phyloP scores from a whole-genome alignment of 2,329 filamentous ascomycete genomes.

The Huntiella bhutanensis region DNA sequence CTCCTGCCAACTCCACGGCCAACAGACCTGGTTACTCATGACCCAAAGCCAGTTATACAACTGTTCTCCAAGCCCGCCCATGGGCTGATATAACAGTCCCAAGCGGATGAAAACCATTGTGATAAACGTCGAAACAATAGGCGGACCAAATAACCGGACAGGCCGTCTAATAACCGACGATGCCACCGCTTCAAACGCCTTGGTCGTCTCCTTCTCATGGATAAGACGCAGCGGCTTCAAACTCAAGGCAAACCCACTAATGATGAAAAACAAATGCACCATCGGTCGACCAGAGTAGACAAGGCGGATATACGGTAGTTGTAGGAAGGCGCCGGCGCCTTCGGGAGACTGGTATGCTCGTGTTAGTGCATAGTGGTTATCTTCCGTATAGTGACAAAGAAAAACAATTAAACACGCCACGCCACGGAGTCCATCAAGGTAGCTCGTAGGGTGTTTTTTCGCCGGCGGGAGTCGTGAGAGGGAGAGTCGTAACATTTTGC shows the following conservation, averaged over 20 bases:
- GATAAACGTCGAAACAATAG: conserved; percentile 29
- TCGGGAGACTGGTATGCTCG: conserved; percentile 26
- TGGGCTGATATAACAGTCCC: conserved; percentile 3
- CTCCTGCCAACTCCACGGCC: conserved; percentile 13
- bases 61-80: conserved; percentile 18
- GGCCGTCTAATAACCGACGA: conserved; percentile 33
- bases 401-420: conserved; percentile 36
- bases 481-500: too few species aligned
- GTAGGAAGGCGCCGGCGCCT: conserved; percentile 20
- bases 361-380: conserved; percentile 11
- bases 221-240: conserved; percentile 30
- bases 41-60: conserved; percentile 26
- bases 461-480: too few species aligned
- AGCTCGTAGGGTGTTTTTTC: conserved; percentile 30
- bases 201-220: conserved; percentile 6
- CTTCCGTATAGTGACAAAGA: conserved; percentile 30
- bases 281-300: conserved; percentile 36
- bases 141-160: conserved; percentile 33
- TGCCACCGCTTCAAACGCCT: conserved; percentile 18
- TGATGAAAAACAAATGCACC: conserved; percentile 43
- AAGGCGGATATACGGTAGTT: conserved; percentile 34
- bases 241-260: conserved; percentile 41
- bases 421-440: conserved; percentile 39
- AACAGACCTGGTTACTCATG: conserved; percentile 11
- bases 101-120: conserved; percentile 22